Evolutionary conservation across 371 early-diverging fungal species (phyloP), one percentile per base, ranked within the genome.

Genomic region (Zopfochytrium polystomum): DNA sequence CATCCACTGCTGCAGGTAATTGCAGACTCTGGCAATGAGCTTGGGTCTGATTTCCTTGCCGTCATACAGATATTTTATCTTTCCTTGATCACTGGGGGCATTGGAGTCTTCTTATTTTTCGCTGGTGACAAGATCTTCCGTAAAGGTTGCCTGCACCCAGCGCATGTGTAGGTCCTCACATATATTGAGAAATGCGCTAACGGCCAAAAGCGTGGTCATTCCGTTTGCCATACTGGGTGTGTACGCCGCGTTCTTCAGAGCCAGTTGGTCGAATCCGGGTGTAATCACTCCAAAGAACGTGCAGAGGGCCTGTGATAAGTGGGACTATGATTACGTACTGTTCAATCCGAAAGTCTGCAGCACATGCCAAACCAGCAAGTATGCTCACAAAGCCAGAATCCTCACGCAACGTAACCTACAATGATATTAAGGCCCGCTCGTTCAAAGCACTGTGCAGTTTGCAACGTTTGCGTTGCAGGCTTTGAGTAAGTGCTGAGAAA

Each of bases 361-460:
- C 35, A 78, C 79, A 1, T 78, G 79, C 52, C 45, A 62, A 30
- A 35, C 76, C 25, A 66, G 66, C 29, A 74, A 72, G 78, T 77
- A 63, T 31, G 68, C 31, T 33, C 44, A 52, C 29, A 23, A 42
- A 9, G 23, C 18, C 6, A 33, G n/a, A 60, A 33, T n/a, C 22
- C 23, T 25, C 1, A 13, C 11, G 20, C 25, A 7, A 27, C 45
- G 20, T 66, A 38, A 50, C 23, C 25, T 27, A 5, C 20, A 45
- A 26, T 34, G 5, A 27, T 33, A 44, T 38, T n/a, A 26, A 78
- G 75, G 56, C 79, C 79, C 1, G 73, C 79, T n/a, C 62, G 79
- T 32, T 78, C 79, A 32, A 78, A 78, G 51, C 79, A 78, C 54
- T 78, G 79, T 63, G 55, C 72, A 5, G 57, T 78, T 5, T 78